These are phyloP conservation scores for Hypomyces perniciosus DNA, from an alignment of 2,329 filamentous ascomycete genomes.

Conservation along the genomic window DNA sequence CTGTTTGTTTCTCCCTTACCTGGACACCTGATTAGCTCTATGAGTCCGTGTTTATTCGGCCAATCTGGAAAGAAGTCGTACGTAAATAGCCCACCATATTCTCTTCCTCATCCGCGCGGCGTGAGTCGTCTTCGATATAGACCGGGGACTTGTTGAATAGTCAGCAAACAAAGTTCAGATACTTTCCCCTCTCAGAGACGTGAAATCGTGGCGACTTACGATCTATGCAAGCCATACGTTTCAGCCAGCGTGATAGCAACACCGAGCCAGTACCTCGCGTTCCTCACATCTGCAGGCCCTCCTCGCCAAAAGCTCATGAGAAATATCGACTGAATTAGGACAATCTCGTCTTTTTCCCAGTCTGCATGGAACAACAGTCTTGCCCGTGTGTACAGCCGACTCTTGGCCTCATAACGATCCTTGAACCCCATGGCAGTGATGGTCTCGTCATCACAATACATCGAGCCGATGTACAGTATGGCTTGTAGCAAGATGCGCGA, in stretches of 20 bases:
- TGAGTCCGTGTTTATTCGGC: neutral
- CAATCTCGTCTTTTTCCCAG: conserved; percentile 45
- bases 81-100: conserved; percentile 51
- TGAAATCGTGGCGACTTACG: conserved; percentile 18
- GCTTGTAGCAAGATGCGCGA: conserved; percentile 46
- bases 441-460: conserved; percentile 42
- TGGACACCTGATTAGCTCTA: conserved; percentile 14
- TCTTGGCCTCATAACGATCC: conserved; percentile 44
- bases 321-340: conserved; percentile 45
- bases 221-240: conserved; percentile 40
- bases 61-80: conserved; percentile 22
- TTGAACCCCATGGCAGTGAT: conserved; percentile 40
- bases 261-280: conserved; percentile 45
- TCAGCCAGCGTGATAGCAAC: conserved; percentile 47
- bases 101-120: conserved; percentile 34
- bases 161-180: neutral
- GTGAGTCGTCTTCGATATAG: conserved; percentile 21
- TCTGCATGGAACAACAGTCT: conserved; percentile 48
- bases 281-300: conserved; percentile 41
- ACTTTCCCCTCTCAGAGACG: neutral
- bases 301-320: conserved; percentile 51
- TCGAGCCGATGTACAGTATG: conserved; percentile 50
- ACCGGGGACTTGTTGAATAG: conserved; percentile 20
- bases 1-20: conserved; percentile 33
- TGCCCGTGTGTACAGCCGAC: conserved; percentile 42